Evolutionary conservation across 2,329 filamentous ascomycete species (phyloP).

Genomic region (Ascochyta koolunga): DNA sequence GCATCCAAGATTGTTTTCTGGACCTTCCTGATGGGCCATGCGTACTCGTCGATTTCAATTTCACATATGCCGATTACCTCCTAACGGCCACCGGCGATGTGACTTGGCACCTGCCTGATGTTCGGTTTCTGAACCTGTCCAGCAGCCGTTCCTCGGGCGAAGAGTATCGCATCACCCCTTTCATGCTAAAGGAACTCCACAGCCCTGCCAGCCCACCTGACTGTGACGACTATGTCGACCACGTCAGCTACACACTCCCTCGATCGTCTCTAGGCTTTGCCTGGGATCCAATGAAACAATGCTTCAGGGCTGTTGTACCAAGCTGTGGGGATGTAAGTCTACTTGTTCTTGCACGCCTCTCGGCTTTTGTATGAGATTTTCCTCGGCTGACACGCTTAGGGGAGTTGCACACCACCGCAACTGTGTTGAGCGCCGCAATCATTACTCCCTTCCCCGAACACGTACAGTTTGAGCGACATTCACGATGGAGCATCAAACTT

Average conservation of each 20-base stretch:
- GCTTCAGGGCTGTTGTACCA: slow-evolving; percentile 33
- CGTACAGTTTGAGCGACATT: slow-evolving; percentile 38
- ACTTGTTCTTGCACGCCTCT: no score
- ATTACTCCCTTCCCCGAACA: slow-evolving; percentile 31
- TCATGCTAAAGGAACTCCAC: background rate
- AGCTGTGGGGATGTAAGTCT: background rate
- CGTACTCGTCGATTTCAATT: slow-evolving; percentile 24
- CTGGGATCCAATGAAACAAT: slow-evolving; percentile 26
- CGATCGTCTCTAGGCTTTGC: slow-evolving; percentile 14
- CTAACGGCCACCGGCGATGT: slow-evolving; percentile 26
- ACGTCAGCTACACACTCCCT: slow-evolving; percentile 19
- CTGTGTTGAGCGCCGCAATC: slow-evolving; percentile 21
- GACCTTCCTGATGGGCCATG: slow-evolving; percentile 18
- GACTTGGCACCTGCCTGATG: slow-evolving; percentile 27
- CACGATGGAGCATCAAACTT: slow-evolving; percentile 37
- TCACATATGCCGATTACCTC: slow-evolving; percentile 5
- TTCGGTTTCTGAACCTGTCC: slow-evolving; percentile 28
- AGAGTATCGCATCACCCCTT: slow-evolving; percentile 32
- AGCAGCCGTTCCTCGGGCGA: slow-evolving; percentile 14
- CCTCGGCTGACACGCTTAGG: background rate
- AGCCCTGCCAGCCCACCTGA: background rate
- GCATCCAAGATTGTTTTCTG: slow-evolving; percentile 41
- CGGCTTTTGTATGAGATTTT: no score
- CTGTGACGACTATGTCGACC: slow-evolving; percentile 4
- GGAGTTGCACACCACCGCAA: slow-evolving; percentile 3